phyloP scores from a whole-genome alignment of 441 rosid species.

The Manihot esculenta region DNA sequence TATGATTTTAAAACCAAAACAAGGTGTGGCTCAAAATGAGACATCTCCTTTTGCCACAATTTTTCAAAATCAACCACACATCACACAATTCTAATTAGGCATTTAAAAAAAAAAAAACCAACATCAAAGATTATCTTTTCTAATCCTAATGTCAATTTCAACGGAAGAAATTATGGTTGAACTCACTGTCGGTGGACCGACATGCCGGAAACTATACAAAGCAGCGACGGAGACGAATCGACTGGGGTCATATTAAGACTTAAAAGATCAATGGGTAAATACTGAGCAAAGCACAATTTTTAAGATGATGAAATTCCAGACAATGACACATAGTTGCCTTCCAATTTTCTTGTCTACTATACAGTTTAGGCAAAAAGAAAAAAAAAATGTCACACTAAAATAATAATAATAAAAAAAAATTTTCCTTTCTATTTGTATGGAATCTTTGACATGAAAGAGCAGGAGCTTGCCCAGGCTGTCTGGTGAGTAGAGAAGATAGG shows the following conservation, averaged over 20 bases:
- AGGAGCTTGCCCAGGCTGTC: slow-evolving; percentile 32
- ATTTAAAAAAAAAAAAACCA: no score
- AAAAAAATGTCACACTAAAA: background rate
- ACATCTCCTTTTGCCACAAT: background rate
- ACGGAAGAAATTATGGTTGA: background rate
- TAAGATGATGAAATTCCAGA: slow-evolving; percentile 27
- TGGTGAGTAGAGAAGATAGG: background rate
- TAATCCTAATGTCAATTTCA: slow-evolving; percentile 16
- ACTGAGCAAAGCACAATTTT: slow-evolving; percentile 2
- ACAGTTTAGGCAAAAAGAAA: background rate
- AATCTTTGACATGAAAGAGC: slow-evolving; percentile 27
- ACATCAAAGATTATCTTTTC: background rate
- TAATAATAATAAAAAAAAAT: no score
- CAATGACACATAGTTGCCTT: slow-evolving; percentile 16
- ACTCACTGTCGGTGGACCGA: slow-evolving; percentile 9
- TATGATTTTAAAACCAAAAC: background rate
- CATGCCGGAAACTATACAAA: slow-evolving; percentile 20
- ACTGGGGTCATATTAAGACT: no score
- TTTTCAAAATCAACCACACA: slow-evolving; percentile 26
- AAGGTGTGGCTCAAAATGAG: slow-evolving; percentile 24
- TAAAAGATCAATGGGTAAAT: no score
- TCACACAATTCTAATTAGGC: no score
- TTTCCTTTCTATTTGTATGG: background rate
- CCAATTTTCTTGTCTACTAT: slow-evolving; percentile 7
- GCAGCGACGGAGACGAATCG: slow-evolving; percentile 1